A percentile compares a stretch with the other conserved stretches of the same genome.
Evolutionary conservation across 768 basidiomycete genomes (phyloP).

Genomic region (Termitomyces titanicus): DNA sequence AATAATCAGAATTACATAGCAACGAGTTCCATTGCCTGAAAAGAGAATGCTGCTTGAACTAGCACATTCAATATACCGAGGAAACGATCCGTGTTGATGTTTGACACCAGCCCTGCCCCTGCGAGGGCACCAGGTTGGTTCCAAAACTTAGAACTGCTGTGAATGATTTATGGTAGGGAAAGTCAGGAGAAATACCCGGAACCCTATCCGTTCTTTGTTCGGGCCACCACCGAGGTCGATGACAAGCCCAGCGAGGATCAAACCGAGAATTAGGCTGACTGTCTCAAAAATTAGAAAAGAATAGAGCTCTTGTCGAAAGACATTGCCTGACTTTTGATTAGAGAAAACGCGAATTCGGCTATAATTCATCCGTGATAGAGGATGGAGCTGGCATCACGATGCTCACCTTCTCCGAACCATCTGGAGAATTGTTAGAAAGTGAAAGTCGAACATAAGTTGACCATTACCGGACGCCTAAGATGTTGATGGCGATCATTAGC

Average conservation of each 20-base stretch:
- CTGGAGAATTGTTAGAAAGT: conserved; percentile 19
- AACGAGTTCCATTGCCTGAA: conserved; percentile 74
- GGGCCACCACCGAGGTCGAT: conserved; percentile 82
- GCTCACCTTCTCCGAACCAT: conserved; percentile 63
- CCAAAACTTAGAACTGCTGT: conserved; percentile 47
- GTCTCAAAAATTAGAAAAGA: background rate
- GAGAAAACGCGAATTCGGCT: conserved; percentile 67
- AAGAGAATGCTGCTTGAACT: conserved; percentile 67
- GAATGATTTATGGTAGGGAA: background rate
- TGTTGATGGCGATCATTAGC: conserved; percentile 57
- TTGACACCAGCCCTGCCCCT: conserved; percentile 36
- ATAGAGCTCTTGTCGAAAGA: background rate
- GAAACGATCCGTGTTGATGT: conserved; percentile 44
- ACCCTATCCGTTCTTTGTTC: conserved; percentile 59
- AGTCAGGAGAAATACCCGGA: conserved; percentile 42
- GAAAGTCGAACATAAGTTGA: background rate
- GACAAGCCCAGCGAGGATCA: conserved; percentile 60
- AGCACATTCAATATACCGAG: conserved; percentile 40
- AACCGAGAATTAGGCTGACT: conserved; percentile 60
- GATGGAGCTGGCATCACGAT: background rate
- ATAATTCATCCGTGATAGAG: background rate
- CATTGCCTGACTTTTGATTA: conserved; percentile 51
- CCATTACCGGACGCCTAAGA: conserved; percentile 61
- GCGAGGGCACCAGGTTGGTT: conserved; percentile 64
- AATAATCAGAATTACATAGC: conserved; percentile 40